Base-by-base conservation (phyloP, 2,329 filamentous ascomycete genomes). In the Apiospora rasikravindrae region DNA sequence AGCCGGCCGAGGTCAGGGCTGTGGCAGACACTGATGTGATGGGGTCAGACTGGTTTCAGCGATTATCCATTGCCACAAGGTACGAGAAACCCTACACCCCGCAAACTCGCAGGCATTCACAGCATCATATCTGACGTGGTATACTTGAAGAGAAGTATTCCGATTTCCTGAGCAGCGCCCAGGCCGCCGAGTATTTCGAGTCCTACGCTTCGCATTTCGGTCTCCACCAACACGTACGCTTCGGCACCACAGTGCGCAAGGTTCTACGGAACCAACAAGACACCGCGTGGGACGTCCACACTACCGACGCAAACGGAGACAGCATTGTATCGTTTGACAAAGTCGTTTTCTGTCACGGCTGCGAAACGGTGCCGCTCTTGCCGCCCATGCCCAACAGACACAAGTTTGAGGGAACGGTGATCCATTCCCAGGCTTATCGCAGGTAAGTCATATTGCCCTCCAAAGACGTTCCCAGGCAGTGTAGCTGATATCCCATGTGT, bases 341-440 rank as follows among this genome's bases (percentile, higher is more conserved):
- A 49, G 73, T 77, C 14, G 74, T 76, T 7, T 74, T 76, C 64
- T 71, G 70, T 14, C 72, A 74, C 33, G 75, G 75, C 16, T 69
- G 61, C 45, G 72, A 77, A n/a, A 73, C 42, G 44, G 24, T 71
- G 13, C 74, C 75, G 14, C 10, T 61, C 29, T 74, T 72, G 69
- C 74, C 74, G 1, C 49, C 66, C 19, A 75, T 76, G 71, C 71
- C 74, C n/a, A 74, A 69, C 22, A 72, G 69, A 40, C 51, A 71
- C 51, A 74, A 51, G 44, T 77, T 76, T 53, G 74, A 71, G 37
- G 76, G 75, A 6, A 70, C 51, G 3, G 61, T 77, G 13, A 73
- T 77, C 11, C 76, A 77, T 57, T 75, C 73, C 24, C 76, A 76
- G 64, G 70, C 74, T 10, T 77, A 75, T 47, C n/a, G 22, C 13